Percentiles rank a stretch among this genome's conserved stretches.
Conservation (phyloP, 176 grass and related monocot species). For the Phoenix roebelenii region DNA sequence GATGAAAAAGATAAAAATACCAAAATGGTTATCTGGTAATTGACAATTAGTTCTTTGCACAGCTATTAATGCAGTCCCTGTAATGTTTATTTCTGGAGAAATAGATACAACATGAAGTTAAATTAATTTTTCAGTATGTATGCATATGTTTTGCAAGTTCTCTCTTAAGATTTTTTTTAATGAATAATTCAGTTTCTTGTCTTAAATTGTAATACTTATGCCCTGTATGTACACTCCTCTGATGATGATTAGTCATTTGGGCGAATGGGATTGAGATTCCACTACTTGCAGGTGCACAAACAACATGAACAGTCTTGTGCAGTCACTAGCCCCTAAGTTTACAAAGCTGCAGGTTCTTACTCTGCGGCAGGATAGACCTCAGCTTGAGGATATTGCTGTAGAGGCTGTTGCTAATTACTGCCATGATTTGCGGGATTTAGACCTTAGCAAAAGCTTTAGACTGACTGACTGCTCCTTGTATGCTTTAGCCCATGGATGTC, state of each 20-base stretch:
- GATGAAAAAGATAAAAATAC: too few relatives aligned
- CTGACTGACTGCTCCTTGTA: not conserved
- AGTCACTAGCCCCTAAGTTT: constrained; percentile 7
- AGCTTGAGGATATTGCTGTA: constrained; percentile 11
- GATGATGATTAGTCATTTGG: not conserved
- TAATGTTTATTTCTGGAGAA: too few relatives aligned
- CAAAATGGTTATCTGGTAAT: too few relatives aligned
- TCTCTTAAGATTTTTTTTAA: too few relatives aligned
- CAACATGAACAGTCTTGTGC: constrained; percentile 16
- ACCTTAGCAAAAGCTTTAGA: constrained; percentile 16
- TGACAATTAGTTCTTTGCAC: too few relatives aligned
- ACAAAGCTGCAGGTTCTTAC: constrained; percentile 1
- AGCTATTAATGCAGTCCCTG: too few relatives aligned
- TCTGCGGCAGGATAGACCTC: constrained; percentile 11
- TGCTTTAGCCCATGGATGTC: constrained; percentile 7
- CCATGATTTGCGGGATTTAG: constrained; percentile 14
- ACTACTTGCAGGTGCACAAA: constrained; percentile 15
- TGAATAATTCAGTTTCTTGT: too few relatives aligned
- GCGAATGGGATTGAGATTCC: not conserved
- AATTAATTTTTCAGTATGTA: too few relatives aligned
- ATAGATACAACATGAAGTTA: too few relatives aligned
- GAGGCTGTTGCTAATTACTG: constrained; percentile 11
- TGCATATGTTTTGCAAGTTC: too few relatives aligned
- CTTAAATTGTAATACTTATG: too few relatives aligned
- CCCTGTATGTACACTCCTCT: not conserved